Base-by-base conservation (phyloP, 495 filamentous ascomycete species). In the Talaromyces nanjingensis region DNA sequence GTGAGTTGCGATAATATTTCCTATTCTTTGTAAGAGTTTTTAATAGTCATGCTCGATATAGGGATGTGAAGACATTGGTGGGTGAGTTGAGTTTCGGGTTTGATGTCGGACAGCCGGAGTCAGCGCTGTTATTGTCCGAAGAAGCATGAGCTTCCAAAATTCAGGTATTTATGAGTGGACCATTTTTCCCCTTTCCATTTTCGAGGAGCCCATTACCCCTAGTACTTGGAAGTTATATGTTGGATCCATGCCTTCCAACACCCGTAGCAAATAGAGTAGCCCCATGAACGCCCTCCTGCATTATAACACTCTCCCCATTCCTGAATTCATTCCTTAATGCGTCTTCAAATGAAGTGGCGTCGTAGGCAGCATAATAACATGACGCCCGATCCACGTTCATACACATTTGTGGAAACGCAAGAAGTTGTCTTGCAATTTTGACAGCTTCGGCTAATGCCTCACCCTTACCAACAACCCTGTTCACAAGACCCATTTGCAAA, bases 401-500 rank as follows among this genome's bases (percentile, higher is more conserved):
- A 62, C 79, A 81, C 11, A 62, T 59, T 64, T 81, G 72, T 45
- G 81, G 81, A 53, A 82, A 84, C 6, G 47, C 58, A 4, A 80
- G 53, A 47, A 83, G 65, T 67, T 77, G 70, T 34, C 65, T 63
- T 12, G 81, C 80, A 52, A 83, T 70, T 22, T 65, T 65, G 29
- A 70, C 69, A 3, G 80, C 78, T 52, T 77, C 75, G 52, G 79
- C 74, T 4, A 83, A 45, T 27, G 74, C 76, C 64, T 76, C 72
- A 12, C 79, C 80, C 62, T 78, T 77, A 4, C 73, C 68, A 16
- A 82, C 79, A 3, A 83, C 75, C 1, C 80, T 72, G 67, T 76
- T 83, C 33, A 75, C 81, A 6, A 83, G 69, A 2, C 80, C 80
- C 74, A 83, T 81, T 3, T 59, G 20, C 4, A 80, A 62, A n/a